Evolutionary conservation across 805 yeast genomes (phyloP).

Genomic region (Lachancea nothofagi): DNA sequence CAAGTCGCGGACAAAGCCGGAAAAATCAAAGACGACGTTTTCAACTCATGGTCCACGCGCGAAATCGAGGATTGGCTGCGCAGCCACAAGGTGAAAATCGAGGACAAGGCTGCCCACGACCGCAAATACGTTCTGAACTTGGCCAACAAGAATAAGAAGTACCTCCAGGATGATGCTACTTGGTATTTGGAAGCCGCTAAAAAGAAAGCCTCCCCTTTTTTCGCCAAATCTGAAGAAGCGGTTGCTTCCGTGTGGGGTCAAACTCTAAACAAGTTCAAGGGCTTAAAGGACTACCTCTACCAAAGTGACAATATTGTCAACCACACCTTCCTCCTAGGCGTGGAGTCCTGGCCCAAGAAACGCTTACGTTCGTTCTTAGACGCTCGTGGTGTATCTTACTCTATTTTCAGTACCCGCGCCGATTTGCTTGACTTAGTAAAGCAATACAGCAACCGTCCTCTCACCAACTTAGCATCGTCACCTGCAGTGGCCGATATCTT

Average conservation of each 20-base stretch:
- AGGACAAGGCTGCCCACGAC: constrained; percentile 31
- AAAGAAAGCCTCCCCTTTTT: constrained; percentile 32
- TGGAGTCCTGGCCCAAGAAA: constrained; percentile 44
- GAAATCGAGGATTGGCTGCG: constrained; percentile 53
- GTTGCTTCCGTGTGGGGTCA: constrained; percentile 25
- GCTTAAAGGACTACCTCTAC: constrained; percentile 15
- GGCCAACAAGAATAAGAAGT: constrained; percentile 34
- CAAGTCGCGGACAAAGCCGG: constrained; percentile 38
- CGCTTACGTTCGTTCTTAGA: constrained; percentile 39
- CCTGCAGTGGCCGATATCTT: constrained; percentile 26
- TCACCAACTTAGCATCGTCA: constrained; percentile 25
- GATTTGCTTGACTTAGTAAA: constrained; percentile 39
- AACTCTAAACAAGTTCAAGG: constrained; percentile 14
- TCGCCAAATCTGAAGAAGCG: constrained; percentile 33
- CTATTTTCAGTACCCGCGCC: constrained; percentile 37
- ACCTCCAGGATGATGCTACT: constrained; percentile 37
- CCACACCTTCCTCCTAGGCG: constrained; percentile 42
- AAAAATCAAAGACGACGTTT: constrained; percentile 38
- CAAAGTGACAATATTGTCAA: constrained; percentile 36
- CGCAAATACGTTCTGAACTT: constrained; percentile 34
- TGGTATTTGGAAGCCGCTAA: constrained; percentile 33
- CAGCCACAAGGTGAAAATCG: constrained; percentile 39
- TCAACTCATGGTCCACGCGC: constrained; percentile 47
- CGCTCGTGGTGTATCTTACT: constrained; percentile 37
- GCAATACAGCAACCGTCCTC: constrained; percentile 35